Base-by-base conservation (phyloP, 2,329 filamentous ascomycete species). In the Penicillium brevicompactum region DNA sequence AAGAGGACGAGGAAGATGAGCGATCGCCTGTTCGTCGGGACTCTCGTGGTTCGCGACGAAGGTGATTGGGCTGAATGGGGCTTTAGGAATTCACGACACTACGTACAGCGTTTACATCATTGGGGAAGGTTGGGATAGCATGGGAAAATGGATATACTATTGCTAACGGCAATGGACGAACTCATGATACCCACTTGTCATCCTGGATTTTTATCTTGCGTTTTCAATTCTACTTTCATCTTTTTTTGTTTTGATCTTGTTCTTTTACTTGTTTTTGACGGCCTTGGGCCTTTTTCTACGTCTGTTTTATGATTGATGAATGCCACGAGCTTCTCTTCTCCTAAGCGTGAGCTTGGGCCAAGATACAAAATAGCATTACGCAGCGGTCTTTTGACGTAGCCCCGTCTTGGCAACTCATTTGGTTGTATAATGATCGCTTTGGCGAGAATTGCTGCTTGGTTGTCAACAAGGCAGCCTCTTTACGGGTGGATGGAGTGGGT, bases 1-100 rank as follows among this genome's bases (percentile, higher is more conserved):
- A 80, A 49, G 78, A 79, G 62, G 76, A 79, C 47, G 78, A 80
- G 43, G 74, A 70, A 38, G 72, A 74, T 14, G 61, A 70, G 31
- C 42, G 58, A 27, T 58, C 64, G 56, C 49, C 58, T 30, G 60
- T 58, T 27, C 66, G 70, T 42, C 66, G 68, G 5, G 67, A 68
- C 48, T 51, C 53, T n/a, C 63, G 67, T 11, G 64, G 62, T 40
- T 62, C 62, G 24, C 53, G 66, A 38, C 63, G 69, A 44, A 67
- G 66, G 52, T 67, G 59, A 34, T 5, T 7, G 18, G 4, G 5
- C 16, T 16, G 10, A 13, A 16, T 38, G 27, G 11, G 24, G 24
- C 24, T 6, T 27, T 27, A n/a, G 8, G 5, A 14, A 11, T 42
- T 27, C 13, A 31, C 30, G 24, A 37, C n/a, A n/a, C 13, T 7